Percentiles rank a stretch among this genome's conserved stretches.
Evolutionary conservation across 176 grass and related monocot species (phyloP).

Genomic region (Oryza officinalis): DNA sequence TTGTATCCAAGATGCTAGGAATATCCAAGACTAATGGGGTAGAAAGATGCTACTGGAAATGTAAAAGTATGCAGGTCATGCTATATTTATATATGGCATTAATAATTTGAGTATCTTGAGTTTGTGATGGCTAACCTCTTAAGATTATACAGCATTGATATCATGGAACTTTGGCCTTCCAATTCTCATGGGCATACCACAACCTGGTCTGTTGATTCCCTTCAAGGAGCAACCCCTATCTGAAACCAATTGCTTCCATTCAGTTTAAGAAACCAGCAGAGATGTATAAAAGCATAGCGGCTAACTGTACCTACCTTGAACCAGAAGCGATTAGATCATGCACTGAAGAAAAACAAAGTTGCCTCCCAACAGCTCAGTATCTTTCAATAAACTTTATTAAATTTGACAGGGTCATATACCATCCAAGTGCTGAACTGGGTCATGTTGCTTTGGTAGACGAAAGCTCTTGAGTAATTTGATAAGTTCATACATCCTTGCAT

Average conservation of each 20-base stretch:
- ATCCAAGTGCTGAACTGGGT: slow-evolving; percentile 9
- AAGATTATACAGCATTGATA: neutral
- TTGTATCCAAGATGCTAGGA: neutral
- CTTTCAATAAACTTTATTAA: neutral
- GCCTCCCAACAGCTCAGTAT: slow-evolving; percentile 8
- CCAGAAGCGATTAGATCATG: slow-evolving; percentile 6
- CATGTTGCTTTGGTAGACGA: slow-evolving; percentile 36
- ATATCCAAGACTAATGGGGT: neutral
- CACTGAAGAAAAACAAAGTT: neutral
- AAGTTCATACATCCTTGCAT: slow-evolving; percentile 71
- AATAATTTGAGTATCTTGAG: slow-evolving; percentile 7
- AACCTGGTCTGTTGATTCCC: neutral
- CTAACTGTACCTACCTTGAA: slow-evolving; percentile 8
- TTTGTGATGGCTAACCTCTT: slow-evolving; percentile 17
- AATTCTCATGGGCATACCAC: neutral
- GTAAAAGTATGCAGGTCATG: neutral
- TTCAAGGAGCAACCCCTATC: neutral
- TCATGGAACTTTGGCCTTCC: neutral
- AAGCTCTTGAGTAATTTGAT: slow-evolving; percentile 84
- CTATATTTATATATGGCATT: slow-evolving; percentile 1
- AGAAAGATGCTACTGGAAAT: neutral
- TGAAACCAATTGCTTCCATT: slow-evolving; percentile 30
- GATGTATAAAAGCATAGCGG: neutral
- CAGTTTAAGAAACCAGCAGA: slow-evolving; percentile 12
- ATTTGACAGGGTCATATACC: neutral